Percentiles rank a stretch among this genome's conserved stretches.
These are phyloP conservation scores for Stenogyne calaminthoides DNA, from an alignment of 305 asterid species.

Conservation along the genomic window DNA sequence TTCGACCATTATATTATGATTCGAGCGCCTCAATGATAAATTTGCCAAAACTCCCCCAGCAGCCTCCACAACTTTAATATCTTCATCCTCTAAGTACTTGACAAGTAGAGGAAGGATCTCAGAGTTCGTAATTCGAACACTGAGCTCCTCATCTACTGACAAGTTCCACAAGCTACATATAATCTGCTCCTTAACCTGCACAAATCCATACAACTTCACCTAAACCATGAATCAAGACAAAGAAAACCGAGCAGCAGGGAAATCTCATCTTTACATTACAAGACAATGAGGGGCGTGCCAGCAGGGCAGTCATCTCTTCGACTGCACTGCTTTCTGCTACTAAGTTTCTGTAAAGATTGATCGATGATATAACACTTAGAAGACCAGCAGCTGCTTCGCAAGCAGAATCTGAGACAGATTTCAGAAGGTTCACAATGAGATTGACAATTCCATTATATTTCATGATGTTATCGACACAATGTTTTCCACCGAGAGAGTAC, in stretches of 20 bases:
- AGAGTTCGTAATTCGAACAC: conserved; percentile 50
- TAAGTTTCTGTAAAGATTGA: conserved; percentile 59
- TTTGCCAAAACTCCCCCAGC: conserved; percentile 79
- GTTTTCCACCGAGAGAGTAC: conserved; percentile 82
- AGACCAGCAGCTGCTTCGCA: conserved; percentile 94
- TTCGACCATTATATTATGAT: conserved; percentile 73
- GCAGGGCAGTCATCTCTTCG: conserved; percentile 71
- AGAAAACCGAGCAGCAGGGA: conserved; percentile 17
- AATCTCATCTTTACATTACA: conserved; percentile 46
- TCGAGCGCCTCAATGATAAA: conserved; percentile 54
- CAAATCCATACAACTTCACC: conserved; percentile 29
- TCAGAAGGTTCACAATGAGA: conserved; percentile 77
- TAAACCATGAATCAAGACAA: conserved; percentile 23
- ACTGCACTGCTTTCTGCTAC: conserved; percentile 85
- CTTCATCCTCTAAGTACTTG: conserved; percentile 74
- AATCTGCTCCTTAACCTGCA: conserved; percentile 88
- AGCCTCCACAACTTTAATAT: conserved; percentile 67
- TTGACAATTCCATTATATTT: conserved; percentile 59
- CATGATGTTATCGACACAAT: conserved; percentile 70
- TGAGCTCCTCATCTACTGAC: conserved; percentile 71
- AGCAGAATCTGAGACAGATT: conserved; percentile 66
- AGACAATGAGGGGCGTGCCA: conserved; percentile 63
- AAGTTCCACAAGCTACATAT: conserved; percentile 76
- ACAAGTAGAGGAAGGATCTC: conserved; percentile 68
- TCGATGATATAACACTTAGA: conserved; percentile 62